A percentile compares a stretch with the other conserved stretches of the same genome.
Evolutionary conservation across 176 grass and related monocot species (phyloP).

Genomic region (Lolium rigidum): DNA sequence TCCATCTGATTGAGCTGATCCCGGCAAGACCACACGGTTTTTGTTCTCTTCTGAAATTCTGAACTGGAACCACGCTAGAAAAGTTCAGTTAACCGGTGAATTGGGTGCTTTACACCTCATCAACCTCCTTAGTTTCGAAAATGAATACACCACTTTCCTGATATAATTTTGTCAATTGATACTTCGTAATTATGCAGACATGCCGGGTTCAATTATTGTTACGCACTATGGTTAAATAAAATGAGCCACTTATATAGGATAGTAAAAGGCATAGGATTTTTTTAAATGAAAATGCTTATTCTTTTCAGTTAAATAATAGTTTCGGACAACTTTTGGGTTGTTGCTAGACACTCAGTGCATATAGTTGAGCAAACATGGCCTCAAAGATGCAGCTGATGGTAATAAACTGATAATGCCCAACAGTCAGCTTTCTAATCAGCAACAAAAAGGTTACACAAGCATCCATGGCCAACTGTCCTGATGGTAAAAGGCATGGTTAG

Average conservation of each 20-base stretch:
- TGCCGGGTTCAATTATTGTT: slow-evolving; percentile 31
- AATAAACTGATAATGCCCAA: slow-evolving; percentile 30
- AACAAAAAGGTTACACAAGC: slow-evolving; percentile 30
- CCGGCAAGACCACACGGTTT: background rate
- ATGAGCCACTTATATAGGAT: background rate
- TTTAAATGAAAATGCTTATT: background rate
- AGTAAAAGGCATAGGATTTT: background rate
- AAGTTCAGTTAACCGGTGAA: background rate
- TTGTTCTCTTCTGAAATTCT: background rate
- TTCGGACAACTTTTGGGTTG: slow-evolving; percentile 18
- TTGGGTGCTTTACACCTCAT: background rate
- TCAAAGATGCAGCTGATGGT: slow-evolving; percentile 22
- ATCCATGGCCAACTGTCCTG: slow-evolving; percentile 11
- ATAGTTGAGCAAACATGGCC: slow-evolving; percentile 20
- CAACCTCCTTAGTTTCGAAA: background rate
- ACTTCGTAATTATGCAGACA: background rate
- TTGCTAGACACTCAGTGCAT: slow-evolving; percentile 8
- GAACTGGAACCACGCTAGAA: background rate
- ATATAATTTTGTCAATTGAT: background rate
- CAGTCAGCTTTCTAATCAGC: slow-evolving; percentile 36
- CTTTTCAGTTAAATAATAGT: background rate
- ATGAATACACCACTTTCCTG: background rate
- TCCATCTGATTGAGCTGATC: background rate
- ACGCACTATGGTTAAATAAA: background rate
- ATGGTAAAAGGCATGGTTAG: slow-evolving; percentile 21